Base-by-base conservation (phyloP, 805 yeast genomes). In the Hanseniaspora taiwanica region DNA sequence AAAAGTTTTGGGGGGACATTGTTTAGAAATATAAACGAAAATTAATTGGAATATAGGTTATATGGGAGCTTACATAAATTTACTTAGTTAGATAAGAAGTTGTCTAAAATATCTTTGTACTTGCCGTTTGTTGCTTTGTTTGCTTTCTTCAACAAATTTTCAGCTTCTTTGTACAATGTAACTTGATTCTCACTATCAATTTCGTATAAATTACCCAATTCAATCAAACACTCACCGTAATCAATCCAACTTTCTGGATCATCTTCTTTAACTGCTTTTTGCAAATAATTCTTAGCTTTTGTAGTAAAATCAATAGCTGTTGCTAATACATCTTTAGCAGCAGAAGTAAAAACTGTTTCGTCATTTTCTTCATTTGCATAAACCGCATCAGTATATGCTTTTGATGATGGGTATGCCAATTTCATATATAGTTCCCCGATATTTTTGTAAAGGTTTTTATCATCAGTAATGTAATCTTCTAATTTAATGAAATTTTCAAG, bases 151-250 rank as follows among this genome's bases (percentile, higher is more conserved):
- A 87, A 63, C 21, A 74, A 66, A 44, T 64, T 61, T 51, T 84
- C 87, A 0, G 96, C 97, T 42, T 70, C 65, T 14, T 59, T 57
- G 56, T 87, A 87, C 38, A 71, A 62, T 4, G 65, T 50, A 44
- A 79, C 82, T 60, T 85, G 94, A 34, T 78, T 81, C 25, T 63
- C 61, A 39, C 79, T 67, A 21, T 79, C 85, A 20, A 72, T 62
- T 7, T 78, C 82, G 44, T 70, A 66, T 38, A 86, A 55, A 50
- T 86, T 87, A 13, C 87, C 96, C 48, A 82, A 62, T 13, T 81
- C 73, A 27, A 89, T 83, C 51, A 74, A 65, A 1, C 94, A 87
- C 58, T 89, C 97, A 1, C 96, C 95, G 36, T 81, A 69, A 52
- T 75, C 72, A 10, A 78, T 94, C 83, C 89, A 81, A 4, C 81